Conservation (phyloP, 2,329 filamentous ascomycete species). For the Penicillium polonicum region DNA sequence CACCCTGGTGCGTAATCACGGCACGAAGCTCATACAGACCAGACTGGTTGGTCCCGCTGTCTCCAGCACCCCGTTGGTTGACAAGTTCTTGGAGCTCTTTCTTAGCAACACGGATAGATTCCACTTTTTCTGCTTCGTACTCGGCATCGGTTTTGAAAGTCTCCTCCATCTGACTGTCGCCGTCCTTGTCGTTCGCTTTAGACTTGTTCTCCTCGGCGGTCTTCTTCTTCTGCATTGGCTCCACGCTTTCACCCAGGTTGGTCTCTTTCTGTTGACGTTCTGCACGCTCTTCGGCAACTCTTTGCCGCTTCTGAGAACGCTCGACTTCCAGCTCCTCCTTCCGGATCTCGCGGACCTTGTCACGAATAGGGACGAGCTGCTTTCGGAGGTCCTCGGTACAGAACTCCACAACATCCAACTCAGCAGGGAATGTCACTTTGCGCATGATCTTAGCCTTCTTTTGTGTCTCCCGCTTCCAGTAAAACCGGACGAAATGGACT, state of each 20-base stretch:
- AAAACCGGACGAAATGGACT: slow-evolving; percentile 96
- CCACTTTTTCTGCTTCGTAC: slow-evolving; percentile 79
- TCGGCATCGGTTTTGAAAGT: slow-evolving; percentile 92
- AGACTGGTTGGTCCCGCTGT: slow-evolving; percentile 85
- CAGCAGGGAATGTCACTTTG: slow-evolving; percentile 93
- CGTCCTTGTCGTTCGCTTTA: slow-evolving; percentile 57
- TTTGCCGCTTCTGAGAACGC: slow-evolving; percentile 87
- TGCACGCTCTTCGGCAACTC: slow-evolving; percentile 61
- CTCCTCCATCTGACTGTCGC: slow-evolving; percentile 69
- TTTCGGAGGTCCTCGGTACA: slow-evolving; percentile 86
- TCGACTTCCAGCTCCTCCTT: slow-evolving; percentile 95
- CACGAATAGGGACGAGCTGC: slow-evolving; percentile 83
- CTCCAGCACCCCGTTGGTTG: slow-evolving; percentile 68
- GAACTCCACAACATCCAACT: slow-evolving; percentile 91
- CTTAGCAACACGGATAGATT: slow-evolving; percentile 74
- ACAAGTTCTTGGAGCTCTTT: slow-evolving; percentile 82
- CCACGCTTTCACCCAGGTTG: slow-evolving; percentile 31
- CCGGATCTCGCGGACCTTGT: slow-evolving; percentile 90
- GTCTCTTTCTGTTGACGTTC: slow-evolving; percentile 49
- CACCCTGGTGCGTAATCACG: slow-evolving; percentile 93
- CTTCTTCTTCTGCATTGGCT: slow-evolving; percentile 51
- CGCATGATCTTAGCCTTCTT: slow-evolving; percentile 99
- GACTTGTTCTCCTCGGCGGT: slow-evolving; percentile 51
- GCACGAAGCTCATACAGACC: slow-evolving; percentile 93
- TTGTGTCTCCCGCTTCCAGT: slow-evolving; percentile 91